phyloP scores from a whole-genome alignment of 2,329 filamentous ascomycete species.

The Monilinia fructicola region DNA sequence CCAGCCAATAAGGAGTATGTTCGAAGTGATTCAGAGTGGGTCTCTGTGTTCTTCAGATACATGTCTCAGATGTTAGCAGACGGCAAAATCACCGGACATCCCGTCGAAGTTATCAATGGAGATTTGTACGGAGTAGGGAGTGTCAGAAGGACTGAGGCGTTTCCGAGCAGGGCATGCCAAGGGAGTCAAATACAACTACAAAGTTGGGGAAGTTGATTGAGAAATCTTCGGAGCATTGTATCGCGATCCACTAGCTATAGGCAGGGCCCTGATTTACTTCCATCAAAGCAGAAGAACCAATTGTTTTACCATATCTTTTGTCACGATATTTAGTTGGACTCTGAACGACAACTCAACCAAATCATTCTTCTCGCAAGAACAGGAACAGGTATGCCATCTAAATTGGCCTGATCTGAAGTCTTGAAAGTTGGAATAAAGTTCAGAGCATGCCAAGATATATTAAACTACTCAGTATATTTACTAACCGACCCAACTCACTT shows the following conservation, averaged over 20 bases:
- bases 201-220: constrained; percentile 24
- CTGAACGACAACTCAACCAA: background rate
- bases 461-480: background rate
- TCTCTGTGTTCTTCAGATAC: constrained; percentile 9
- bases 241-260: background rate
- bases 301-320: background rate
- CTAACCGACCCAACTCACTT: background rate
- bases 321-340: background rate
- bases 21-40: constrained; percentile 2
- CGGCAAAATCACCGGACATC: constrained; percentile 51
- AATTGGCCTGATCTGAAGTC: background rate
- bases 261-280: background rate
- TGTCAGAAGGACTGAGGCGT: constrained; percentile 52
- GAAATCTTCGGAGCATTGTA: background rate
- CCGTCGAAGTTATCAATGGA: constrained; percentile 50
- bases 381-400: background rate
- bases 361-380: background rate
- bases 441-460: background rate
- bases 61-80: constrained; percentile 45
- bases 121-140: constrained; percentile 48
- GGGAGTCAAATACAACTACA: constrained; percentile 62
- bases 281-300: background rate
- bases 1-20: constrained; percentile 3
- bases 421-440: background rate
- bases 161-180: constrained; percentile 60